Evolutionary conservation across 2,329 filamentous ascomycete genomes (phyloP).

Genomic region (Colletotrichum coccodes): DNA sequence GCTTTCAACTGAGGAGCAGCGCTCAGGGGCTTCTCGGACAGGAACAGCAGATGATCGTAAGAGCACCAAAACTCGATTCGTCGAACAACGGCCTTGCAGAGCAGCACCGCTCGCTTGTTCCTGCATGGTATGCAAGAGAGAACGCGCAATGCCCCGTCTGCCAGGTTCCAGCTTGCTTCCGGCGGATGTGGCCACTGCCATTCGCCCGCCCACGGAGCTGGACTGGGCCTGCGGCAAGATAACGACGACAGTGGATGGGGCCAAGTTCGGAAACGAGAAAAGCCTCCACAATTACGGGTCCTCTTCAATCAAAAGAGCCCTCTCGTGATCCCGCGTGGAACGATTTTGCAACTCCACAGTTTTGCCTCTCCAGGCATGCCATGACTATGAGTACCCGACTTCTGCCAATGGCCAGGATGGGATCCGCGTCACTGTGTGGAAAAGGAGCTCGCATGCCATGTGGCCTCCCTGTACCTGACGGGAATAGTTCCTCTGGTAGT

Average conservation of each 20-base stretch:
- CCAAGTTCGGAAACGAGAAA: slow-evolving; percentile 22
- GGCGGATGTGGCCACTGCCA: neutral
- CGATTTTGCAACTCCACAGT: slow-evolving; percentile 29
- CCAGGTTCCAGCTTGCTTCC: neutral
- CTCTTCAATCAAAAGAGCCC: slow-evolving; percentile 18
- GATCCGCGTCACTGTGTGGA: slow-evolving; percentile 16
- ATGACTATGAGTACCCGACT: slow-evolving; percentile 4
- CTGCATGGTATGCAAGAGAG: slow-evolving; percentile 13
- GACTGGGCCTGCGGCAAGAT: slow-evolving; percentile 11
- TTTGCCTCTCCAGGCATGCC: slow-evolving; percentile 28
- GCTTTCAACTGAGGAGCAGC: neutral
- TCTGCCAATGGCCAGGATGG: slow-evolving; percentile 13
- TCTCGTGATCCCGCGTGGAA: slow-evolving; percentile 32
- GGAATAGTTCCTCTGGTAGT: slow-evolving; percentile 19
- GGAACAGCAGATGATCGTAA: slow-evolving; percentile 21
- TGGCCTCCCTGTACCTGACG: slow-evolving; percentile 29
- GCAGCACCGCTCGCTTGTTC: slow-evolving; percentile 17
- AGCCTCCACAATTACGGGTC: slow-evolving; percentile 21
- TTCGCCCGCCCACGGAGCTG: slow-evolving; percentile 5
- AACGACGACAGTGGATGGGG: slow-evolving; percentile 14
- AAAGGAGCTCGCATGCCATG: slow-evolving; percentile 28
- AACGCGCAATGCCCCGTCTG: slow-evolving; percentile 12
- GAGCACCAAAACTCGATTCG: neutral
- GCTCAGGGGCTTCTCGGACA: neutral
- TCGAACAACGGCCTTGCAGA: neutral